phyloP scores from a whole-genome alignment of 2,329 filamentous ascomycete genomes.

The Tolypocladium sp. region DNA sequence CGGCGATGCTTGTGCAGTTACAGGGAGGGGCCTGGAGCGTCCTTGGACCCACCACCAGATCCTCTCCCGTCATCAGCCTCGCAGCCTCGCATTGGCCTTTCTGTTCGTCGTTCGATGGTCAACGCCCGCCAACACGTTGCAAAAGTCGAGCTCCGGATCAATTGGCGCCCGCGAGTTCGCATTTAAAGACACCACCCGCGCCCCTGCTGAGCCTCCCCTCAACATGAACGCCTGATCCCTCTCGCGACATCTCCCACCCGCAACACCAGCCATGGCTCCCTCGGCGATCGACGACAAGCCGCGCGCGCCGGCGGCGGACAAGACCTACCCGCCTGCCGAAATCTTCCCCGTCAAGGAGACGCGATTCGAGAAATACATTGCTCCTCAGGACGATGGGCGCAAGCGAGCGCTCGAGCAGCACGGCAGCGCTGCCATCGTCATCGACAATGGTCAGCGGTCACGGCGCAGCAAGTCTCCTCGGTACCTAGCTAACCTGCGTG shows the following conservation, averaged over 20 bases:
- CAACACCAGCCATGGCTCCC: conserved; percentile 36
- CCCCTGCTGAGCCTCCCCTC: background rate
- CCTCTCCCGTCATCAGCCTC: conserved; percentile 20
- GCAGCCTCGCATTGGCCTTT: conserved; percentile 21
- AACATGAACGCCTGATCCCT: background rate
- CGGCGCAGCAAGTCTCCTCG: background rate
- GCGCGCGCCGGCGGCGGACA: conserved; percentile 23
- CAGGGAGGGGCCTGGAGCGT: background rate
- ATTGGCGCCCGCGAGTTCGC: conserved; percentile 12
- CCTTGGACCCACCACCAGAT: conserved; percentile 9
- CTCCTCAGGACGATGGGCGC: conserved; percentile 57
- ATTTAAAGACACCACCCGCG: background rate
- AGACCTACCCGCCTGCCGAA: conserved; percentile 41
- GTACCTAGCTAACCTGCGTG: conserved; percentile 8
- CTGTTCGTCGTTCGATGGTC: background rate
- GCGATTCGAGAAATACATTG: conserved; percentile 47
- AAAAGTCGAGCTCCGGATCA: conserved; percentile 6
- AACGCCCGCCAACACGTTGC: background rate
- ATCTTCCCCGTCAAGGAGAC: conserved; percentile 55
- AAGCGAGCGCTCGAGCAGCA: conserved; percentile 52
- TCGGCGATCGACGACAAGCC: conserved; percentile 39
- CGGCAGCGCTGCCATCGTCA: conserved; percentile 72
- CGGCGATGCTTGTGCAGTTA: background rate
- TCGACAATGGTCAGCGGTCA: conserved; percentile 77
- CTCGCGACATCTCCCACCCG: background rate